A percentile compares a stretch with the other conserved stretches of the same genome.
Conservation (phyloP, 768 basidiomycete species). For the Lyophyllum atratum region DNA sequence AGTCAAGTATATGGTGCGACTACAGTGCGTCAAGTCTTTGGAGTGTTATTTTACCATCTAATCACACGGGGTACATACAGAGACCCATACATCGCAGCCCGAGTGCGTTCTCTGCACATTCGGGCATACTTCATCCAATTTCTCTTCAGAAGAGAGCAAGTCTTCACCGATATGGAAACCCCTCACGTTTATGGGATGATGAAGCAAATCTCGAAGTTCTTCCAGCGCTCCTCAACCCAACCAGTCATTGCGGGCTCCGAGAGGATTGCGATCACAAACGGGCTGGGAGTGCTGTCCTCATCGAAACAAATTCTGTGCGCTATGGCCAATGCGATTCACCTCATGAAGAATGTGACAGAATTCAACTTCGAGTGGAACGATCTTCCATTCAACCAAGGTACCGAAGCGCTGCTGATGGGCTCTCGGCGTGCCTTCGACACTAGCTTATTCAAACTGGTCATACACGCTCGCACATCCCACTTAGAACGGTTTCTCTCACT, state of each 20-base stretch:
- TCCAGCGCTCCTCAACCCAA: background rate
- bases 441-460: constrained; percentile 33
- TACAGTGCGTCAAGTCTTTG: constrained; percentile 27
- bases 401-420: constrained; percentile 28
- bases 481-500: constrained; percentile 31
- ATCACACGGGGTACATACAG: constrained; percentile 22
- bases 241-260: background rate
- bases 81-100: constrained; percentile 32
- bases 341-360: constrained; percentile 34
- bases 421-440: constrained; percentile 27
- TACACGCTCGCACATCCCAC: constrained; percentile 33
- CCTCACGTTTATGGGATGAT: background rate
- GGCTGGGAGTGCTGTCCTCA: background rate
- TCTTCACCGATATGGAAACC: background rate
- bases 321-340: constrained; percentile 32
- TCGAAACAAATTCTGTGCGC: constrained; percentile 24
- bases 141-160: constrained; percentile 26
- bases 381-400: constrained; percentile 31
- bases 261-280: background rate
- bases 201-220: background rate
- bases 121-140: constrained; percentile 43
- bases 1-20: constrained; percentile 24
- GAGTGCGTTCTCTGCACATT: constrained; percentile 35
- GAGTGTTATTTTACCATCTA: background rate
- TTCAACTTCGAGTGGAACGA: constrained; percentile 41